These are phyloP conservation scores for Tephrocybe sp. DNA, from an alignment of 768 basidiomycete genomes.

Conservation along the genomic window DNA sequence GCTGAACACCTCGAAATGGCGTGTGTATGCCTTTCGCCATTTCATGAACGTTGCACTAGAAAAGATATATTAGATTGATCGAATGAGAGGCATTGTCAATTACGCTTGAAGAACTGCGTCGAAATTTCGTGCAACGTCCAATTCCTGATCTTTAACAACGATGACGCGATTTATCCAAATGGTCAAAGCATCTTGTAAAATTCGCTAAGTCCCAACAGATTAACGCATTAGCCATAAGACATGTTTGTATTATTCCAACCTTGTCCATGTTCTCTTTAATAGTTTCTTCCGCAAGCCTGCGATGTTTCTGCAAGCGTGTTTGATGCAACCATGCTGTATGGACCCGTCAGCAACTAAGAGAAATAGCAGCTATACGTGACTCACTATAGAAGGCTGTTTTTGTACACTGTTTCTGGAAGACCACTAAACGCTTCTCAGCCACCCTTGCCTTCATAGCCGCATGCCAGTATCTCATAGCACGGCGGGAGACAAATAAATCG, in stretches of 20 bases:
- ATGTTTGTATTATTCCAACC: constrained; percentile 27
- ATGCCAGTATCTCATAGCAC: constrained; percentile 48
- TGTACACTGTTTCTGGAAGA: constrained; percentile 38
- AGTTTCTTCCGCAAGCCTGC: constrained; percentile 41
- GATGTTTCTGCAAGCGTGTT: constrained; percentile 35
- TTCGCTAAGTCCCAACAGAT: constrained; percentile 39
- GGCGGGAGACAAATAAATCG: constrained; percentile 47
- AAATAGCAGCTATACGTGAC: neutral
- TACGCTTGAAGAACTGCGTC: constrained; percentile 32
- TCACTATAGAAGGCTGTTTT: constrained; percentile 18
- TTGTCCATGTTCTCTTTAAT: constrained; percentile 36
- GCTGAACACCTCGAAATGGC: constrained; percentile 68
- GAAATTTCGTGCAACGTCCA: constrained; percentile 55
- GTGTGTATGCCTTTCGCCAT: constrained; percentile 62
- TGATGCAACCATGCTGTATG: constrained; percentile 46
- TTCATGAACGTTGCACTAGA: constrained; percentile 57
- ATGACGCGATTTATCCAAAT: constrained; percentile 75
- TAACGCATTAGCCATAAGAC: neutral
- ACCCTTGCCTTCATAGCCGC: constrained; percentile 40
- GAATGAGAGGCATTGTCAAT: constrained; percentile 5
- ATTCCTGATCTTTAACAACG: constrained; percentile 67
- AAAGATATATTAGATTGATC: neutral
- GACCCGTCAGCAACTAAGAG: neutral
- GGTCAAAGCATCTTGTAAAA: constrained; percentile 43
- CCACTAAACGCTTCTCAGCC: constrained; percentile 42